phyloP scores from a whole-genome alignment of 164 flowering plant genomes.

The Aristolochia contorta region DNA sequence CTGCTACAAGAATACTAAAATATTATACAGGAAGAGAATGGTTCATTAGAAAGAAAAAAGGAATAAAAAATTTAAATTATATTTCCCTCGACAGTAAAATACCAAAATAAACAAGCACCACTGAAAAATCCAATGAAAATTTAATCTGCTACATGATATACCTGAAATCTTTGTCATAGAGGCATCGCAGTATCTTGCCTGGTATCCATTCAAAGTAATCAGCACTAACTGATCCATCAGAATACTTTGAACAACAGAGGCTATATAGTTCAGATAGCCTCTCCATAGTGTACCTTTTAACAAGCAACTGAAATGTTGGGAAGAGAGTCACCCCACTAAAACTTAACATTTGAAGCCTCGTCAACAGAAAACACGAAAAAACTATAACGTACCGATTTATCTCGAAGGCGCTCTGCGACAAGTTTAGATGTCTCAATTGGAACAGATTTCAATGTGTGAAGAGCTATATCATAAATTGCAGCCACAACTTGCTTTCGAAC shows the following conservation, averaged over 20 bases:
- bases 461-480: constrained; percentile 72
- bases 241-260: constrained; percentile 35
- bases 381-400: constrained; percentile 70
- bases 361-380: neutral
- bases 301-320: constrained; percentile 49
- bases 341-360: neutral
- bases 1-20: no score
- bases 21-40: no score
- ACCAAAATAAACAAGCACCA: no score
- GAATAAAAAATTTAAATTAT: no score
- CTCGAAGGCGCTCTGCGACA: constrained; percentile 91
- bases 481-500: constrained; percentile 88
- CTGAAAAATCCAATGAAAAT: no score
- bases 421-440: constrained; percentile 61
- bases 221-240: constrained; percentile 29
- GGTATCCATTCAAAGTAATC: constrained; percentile 84
- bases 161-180: constrained; percentile 96
- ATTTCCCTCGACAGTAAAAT: no score
- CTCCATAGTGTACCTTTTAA: constrained; percentile 86
- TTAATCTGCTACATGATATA: constrained; percentile 11
- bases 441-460: constrained; percentile 38
- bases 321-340: neutral
- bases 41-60: no score
- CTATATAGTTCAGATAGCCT: constrained; percentile 74
- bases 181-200: constrained; percentile 83